Conservation (phyloP, 2,329 filamentous ascomycete species). For the Neofusicoccum ribis region DNA sequence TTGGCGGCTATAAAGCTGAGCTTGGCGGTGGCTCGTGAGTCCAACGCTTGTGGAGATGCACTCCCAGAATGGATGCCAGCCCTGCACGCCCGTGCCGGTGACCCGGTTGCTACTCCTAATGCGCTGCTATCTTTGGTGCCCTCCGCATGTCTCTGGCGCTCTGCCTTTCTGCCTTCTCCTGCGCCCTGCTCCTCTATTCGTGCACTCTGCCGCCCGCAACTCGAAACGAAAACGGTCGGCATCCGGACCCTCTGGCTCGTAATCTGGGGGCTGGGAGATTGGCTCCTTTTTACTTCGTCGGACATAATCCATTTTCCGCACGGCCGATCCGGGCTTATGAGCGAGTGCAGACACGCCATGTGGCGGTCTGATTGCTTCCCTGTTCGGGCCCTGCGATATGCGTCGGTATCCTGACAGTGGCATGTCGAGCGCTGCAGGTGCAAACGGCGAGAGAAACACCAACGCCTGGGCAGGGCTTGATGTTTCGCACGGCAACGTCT, state of each 20-base stretch:
- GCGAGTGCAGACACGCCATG: too few relatives aligned
- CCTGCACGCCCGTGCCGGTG: not conserved
- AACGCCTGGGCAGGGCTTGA: not conserved
- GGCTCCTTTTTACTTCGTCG: not conserved
- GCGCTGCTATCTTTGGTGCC: not conserved
- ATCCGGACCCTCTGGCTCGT: not conserved
- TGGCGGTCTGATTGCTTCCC: not conserved
- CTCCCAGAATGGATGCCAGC: constrained; percentile 5
- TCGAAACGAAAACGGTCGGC: not conserved
- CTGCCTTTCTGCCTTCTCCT: too few relatives aligned
- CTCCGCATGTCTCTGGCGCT: not conserved
- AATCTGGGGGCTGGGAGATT: not conserved
- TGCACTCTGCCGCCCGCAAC: not conserved
- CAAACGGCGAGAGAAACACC: not conserved
- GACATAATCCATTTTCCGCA: not conserved
- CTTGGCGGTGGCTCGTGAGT: constrained; percentile 1
- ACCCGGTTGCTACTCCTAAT: not conserved
- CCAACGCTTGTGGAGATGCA: not conserved
- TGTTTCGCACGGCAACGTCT: not conserved
- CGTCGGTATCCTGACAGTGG: too few relatives aligned
- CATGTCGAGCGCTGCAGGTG: too few relatives aligned
- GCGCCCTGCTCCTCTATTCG: too few relatives aligned
- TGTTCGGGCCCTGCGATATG: too few relatives aligned
- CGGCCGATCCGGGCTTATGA: not conserved
- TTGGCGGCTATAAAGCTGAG: constrained; percentile 5